Conservation (phyloP, 2,329 filamentous ascomycete genomes). For the Coleophoma cylindrospora region DNA sequence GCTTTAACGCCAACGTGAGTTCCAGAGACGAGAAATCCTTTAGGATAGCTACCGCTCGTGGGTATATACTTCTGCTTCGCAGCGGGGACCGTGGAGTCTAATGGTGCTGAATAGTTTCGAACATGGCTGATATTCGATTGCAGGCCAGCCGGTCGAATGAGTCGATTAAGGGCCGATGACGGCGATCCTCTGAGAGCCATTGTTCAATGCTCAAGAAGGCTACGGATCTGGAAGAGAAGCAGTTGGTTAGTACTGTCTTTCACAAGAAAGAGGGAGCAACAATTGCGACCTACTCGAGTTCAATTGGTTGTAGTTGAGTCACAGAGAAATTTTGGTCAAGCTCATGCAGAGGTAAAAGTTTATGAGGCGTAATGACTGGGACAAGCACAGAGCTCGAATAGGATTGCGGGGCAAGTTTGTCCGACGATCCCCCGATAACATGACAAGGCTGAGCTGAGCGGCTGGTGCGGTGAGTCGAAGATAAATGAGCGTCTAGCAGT, state of each 20-base stretch:
- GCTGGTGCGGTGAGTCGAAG: not conserved
- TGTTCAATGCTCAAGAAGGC: constrained; percentile 2
- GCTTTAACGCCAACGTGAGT: constrained; percentile 92
- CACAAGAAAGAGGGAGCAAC: too few relatives aligned
- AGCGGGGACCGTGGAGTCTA: constrained; percentile 57
- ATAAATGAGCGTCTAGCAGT: not conserved
- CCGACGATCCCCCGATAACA: too few relatives aligned
- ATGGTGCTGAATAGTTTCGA: constrained; percentile 54
- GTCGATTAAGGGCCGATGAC: constrained; percentile 14
- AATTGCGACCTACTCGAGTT: too few relatives aligned
- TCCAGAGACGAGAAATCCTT: constrained; percentile 82
- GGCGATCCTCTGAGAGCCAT: constrained; percentile 22
- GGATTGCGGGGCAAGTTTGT: too few relatives aligned
- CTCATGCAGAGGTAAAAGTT: not conserved
- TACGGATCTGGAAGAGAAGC: not conserved
- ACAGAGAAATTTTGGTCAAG: not conserved
- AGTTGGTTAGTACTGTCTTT: not conserved
- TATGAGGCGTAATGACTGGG: not conserved
- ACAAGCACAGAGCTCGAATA: not conserved
- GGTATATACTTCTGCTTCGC: constrained; percentile 91
- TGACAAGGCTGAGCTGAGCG: too few relatives aligned
- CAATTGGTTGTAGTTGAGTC: not conserved
- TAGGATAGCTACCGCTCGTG: constrained; percentile 77
- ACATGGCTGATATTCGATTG: constrained; percentile 10
- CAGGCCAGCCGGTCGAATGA: constrained; percentile 16